Percentiles rank a stretch among this genome's conserved stretches.
These are phyloP conservation scores for Endothia cerciana DNA, from an alignment of 2,329 filamentous ascomycete genomes.

Conservation along the genomic window DNA sequence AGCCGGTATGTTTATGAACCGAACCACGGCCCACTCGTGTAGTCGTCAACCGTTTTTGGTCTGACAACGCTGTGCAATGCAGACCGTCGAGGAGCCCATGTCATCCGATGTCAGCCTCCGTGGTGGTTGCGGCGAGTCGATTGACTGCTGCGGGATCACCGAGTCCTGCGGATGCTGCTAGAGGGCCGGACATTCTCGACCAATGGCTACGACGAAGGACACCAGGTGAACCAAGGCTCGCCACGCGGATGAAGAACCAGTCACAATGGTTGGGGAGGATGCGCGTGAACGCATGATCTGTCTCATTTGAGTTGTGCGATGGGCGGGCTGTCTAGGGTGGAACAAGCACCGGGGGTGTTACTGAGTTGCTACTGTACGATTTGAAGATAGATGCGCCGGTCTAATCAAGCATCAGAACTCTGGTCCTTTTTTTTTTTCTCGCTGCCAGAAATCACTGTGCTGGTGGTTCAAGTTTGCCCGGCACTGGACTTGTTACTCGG, in stretches of 20 bases:
- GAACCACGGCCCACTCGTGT: background rate
- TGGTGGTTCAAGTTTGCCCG: too few relatives aligned
- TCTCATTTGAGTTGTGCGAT: background rate
- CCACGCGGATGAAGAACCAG: background rate
- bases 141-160: constrained; percentile 28
- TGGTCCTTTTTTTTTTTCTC: background rate
- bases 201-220: background rate
- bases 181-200: too few relatives aligned
- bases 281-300: background rate
- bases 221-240: background rate
- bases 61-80: background rate
- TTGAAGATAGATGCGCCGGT: constrained; percentile 1
- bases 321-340: background rate
- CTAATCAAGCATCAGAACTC: background rate
- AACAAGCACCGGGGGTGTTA: background rate
- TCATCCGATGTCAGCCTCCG: constrained; percentile 23
- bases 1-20: constrained; percentile 35
- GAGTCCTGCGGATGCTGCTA: constrained; percentile 27
- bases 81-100: constrained; percentile 20
- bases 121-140: constrained; percentile 27
- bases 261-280: background rate
- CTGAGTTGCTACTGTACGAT: background rate
- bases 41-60: too few relatives aligned
- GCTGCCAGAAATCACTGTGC: background rate
- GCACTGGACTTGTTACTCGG: too few relatives aligned